Conservation (phyloP, 805 yeast genomes). For the Saturnispora galanensis region DNA sequence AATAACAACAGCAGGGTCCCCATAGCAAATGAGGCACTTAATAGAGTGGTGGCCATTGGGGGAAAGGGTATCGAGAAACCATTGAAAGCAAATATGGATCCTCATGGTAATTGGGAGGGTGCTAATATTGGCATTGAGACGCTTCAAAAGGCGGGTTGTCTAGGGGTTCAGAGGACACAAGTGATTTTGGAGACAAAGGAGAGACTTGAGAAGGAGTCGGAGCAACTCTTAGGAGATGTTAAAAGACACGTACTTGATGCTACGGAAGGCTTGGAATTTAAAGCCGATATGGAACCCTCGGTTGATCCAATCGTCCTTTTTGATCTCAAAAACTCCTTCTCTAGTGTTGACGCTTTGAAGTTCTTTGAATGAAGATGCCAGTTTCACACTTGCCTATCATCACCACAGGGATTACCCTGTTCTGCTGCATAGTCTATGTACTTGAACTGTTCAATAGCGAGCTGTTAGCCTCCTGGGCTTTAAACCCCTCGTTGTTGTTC, state of each 20-base stretch:
- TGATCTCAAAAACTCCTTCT: not conserved
- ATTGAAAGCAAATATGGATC: not conserved
- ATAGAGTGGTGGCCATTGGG: not conserved
- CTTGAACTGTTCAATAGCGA: not conserved
- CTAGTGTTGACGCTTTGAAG: constrained; percentile 4
- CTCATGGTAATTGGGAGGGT: not conserved
- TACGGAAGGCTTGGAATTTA: too few species aligned
- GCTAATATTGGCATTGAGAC: not conserved
- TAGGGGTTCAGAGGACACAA: not conserved
- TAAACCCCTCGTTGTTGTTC: constrained; percentile 48
- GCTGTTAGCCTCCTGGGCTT: constrained; percentile 27
- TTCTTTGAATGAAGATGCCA: not conserved
- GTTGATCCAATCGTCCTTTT: too few species aligned
- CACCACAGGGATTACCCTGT: constrained; percentile 8
- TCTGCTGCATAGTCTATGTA: not conserved
- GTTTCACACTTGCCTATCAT: constrained; percentile 8
- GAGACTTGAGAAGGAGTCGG: constrained; percentile 10
- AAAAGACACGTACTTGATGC: too few species aligned
- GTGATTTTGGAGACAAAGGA: constrained; percentile 6
- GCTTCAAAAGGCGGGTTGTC: not conserved
- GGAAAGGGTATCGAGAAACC: not conserved
- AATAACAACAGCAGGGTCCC: not conserved
- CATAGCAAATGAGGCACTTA: not conserved
- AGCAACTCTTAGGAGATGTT: not conserved
- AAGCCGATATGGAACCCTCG: too few species aligned